These are phyloP conservation scores for Fermentozyma sake DNA, from an alignment of 1,139 yeast genomes.

Conservation along the genomic window DNA sequence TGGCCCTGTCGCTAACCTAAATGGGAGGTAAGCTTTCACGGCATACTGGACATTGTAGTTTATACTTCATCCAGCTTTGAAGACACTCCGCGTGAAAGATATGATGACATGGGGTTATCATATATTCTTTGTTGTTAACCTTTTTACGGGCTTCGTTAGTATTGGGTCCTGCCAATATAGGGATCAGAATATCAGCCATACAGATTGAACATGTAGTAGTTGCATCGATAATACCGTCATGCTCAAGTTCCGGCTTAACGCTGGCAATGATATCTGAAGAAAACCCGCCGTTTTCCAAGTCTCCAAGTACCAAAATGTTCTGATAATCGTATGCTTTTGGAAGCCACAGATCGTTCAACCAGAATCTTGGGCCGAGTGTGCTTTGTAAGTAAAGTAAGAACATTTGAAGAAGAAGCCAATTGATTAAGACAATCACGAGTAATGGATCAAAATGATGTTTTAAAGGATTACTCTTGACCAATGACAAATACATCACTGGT, in stretches of 20 bases:
- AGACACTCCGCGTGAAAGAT: slow-evolving; percentile 84
- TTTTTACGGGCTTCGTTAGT: slow-evolving; percentile 10
- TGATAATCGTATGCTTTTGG: slow-evolving; percentile 84
- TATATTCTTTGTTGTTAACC: slow-evolving; percentile 46
- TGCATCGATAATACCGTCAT: slow-evolving; percentile 24
- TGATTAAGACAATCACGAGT: slow-evolving; percentile 39
- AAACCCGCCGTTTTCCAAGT: slow-evolving; percentile 54
- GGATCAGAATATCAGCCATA: slow-evolving; percentile 70
- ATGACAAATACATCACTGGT: slow-evolving; percentile 63
- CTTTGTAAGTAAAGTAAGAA: slow-evolving; percentile 56
- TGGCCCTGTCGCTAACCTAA: too few relatives aligned
- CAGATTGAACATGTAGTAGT: slow-evolving; percentile 80
- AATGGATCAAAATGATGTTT: slow-evolving; percentile 55
- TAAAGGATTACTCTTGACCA: slow-evolving; percentile 38
- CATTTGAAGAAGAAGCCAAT: slow-evolving; percentile 59
- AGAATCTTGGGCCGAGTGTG: slow-evolving; percentile 73
- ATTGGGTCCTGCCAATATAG: slow-evolving; percentile 36
- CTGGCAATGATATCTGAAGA: slow-evolving; percentile 33
- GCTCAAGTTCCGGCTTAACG: slow-evolving; percentile 27
- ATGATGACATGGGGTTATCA: slow-evolving; percentile 93
- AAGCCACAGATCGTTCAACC: slow-evolving; percentile 68
- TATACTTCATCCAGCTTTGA: slow-evolving; percentile 91
- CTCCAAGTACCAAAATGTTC: slow-evolving; percentile 55
- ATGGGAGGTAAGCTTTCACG: slow-evolving; percentile 80
- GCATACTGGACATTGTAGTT: slow-evolving; percentile 92